Evolutionary conservation across 73 alveolate species (phyloP).

Genomic region (Loxodes magnus): DNA sequence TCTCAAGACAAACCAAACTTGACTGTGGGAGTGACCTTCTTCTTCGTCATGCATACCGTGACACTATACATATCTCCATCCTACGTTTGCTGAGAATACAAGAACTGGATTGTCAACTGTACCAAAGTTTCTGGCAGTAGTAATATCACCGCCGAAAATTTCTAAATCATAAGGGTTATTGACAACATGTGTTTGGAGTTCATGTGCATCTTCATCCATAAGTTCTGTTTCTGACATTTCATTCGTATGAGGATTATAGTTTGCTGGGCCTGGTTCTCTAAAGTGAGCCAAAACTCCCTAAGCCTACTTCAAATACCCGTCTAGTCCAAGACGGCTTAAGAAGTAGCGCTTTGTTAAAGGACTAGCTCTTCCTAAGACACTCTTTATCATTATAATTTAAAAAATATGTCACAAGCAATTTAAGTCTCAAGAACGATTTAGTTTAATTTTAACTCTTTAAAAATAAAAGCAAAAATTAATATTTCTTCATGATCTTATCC

Average conservation of each 20-base stretch:
- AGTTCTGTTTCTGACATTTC: slow-evolving; percentile 24
- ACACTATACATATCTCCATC: slow-evolving; percentile 79
- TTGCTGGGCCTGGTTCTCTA: slow-evolving; percentile 8
- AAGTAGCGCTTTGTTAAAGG: too few species aligned
- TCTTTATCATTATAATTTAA: too few species aligned
- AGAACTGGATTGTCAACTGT: slow-evolving; percentile 84
- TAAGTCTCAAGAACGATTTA: too few species aligned
- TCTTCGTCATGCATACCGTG: slow-evolving; percentile 76
- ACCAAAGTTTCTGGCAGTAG: slow-evolving; percentile 52
- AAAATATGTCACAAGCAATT: too few species aligned
- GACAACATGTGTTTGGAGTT: slow-evolving; percentile 30
- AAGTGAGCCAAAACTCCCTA: slow-evolving; percentile 2
- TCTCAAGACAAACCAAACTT: slow-evolving; percentile 57
- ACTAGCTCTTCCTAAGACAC: too few species aligned
- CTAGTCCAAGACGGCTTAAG: too few species aligned
- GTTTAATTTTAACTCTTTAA: too few species aligned
- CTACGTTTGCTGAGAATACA: slow-evolving; percentile 59
- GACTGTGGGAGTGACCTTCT: slow-evolving; percentile 70
- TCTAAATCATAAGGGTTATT: slow-evolving; percentile 37
- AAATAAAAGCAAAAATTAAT: too few species aligned
- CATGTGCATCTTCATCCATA: slow-evolving; percentile 44
- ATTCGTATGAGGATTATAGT: slow-evolving; percentile 6
- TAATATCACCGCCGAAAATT: slow-evolving; percentile 25
- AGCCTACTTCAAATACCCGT: too few species aligned
- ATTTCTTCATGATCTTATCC: too few species aligned